Conservation (phyloP, 495 filamentous ascomycete genomes). For the Tuber melanosporum region DNA sequence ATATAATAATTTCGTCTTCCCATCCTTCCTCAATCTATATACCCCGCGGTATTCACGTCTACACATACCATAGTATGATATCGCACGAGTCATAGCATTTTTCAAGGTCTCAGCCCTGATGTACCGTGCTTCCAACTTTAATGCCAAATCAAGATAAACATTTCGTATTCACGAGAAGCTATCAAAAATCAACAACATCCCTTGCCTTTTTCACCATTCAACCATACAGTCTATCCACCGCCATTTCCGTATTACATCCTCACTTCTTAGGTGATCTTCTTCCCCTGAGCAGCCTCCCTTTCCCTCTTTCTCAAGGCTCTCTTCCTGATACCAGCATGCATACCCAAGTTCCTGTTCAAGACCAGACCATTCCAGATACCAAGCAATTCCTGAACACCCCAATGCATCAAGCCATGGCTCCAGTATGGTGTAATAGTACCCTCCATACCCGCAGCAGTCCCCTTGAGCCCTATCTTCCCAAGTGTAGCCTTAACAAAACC, state of each 20-base stretch:
- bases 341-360: slow-evolving; percentile 61
- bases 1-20: not conserved
- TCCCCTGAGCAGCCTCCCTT: slow-evolving; percentile 52
- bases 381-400: slow-evolving; percentile 64
- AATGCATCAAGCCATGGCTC: slow-evolving; percentile 85
- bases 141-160: not conserved
- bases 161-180: not conserved
- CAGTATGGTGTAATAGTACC: slow-evolving; percentile 88
- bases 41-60: not conserved
- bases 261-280: slow-evolving; percentile 27
- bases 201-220: not conserved
- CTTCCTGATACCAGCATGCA: slow-evolving; percentile 81
- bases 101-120: not conserved
- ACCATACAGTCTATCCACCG: not conserved
- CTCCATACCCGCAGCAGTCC: slow-evolving; percentile 65
- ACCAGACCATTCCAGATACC: slow-evolving; percentile 59
- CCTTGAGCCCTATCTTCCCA: slow-evolving; percentile 70
- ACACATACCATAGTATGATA: not conserved
- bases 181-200: not conserved
- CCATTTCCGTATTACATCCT: not conserved
- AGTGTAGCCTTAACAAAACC: slow-evolving; percentile 73
- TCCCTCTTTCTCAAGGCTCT: slow-evolving; percentile 84
- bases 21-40: not conserved
- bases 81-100: not conserved
- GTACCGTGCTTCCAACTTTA: not conserved